Conservation (phyloP, 2,329 filamentous ascomycete species). For the Nakataea oryzae region DNA sequence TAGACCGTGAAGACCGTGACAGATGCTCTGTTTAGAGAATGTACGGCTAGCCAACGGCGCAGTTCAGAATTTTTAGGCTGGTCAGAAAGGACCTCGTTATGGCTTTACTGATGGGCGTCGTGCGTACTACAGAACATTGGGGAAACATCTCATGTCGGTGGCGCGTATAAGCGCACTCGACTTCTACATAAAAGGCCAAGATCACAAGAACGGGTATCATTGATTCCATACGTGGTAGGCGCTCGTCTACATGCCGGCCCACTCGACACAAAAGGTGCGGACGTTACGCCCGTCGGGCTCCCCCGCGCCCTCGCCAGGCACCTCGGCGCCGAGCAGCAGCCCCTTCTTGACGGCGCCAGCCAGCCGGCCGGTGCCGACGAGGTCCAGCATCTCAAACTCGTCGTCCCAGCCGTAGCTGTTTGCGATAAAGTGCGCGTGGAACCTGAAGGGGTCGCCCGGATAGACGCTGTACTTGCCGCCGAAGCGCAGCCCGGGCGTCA, state of each 20-base stretch:
- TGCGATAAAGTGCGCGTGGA: conserved; percentile 89
- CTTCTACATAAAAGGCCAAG: not conserved
- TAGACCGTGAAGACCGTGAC: no score
- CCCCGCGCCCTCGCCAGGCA: conserved; percentile 14
- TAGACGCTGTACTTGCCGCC: conserved; percentile 93
- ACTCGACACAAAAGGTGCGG: conserved; percentile 78
- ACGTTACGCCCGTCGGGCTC: conserved; percentile 22
- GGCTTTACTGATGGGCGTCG: no score
- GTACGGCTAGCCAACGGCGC: no score
- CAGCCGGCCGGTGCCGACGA: conserved; percentile 77
- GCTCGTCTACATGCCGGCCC: conserved; percentile 69
- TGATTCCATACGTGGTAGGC: not conserved
- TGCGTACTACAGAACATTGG: no score
- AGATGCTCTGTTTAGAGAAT: no score
- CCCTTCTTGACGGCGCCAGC: conserved; percentile 96
- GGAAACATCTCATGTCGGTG: no score
- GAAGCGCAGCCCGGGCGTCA: conserved; percentile 87
- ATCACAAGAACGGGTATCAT: not conserved
- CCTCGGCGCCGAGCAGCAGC: conserved; percentile 70
- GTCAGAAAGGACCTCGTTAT: no score
- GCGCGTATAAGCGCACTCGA: no score
- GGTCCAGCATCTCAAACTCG: conserved; percentile 70
- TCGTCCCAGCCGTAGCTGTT: conserved; percentile 82
- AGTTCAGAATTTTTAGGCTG: no score
- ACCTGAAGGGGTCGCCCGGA: conserved; percentile 86